These are phyloP conservation scores for Candida mattraensis DNA, from an alignment of 805 yeast genomes.

Conservation along the genomic window DNA sequence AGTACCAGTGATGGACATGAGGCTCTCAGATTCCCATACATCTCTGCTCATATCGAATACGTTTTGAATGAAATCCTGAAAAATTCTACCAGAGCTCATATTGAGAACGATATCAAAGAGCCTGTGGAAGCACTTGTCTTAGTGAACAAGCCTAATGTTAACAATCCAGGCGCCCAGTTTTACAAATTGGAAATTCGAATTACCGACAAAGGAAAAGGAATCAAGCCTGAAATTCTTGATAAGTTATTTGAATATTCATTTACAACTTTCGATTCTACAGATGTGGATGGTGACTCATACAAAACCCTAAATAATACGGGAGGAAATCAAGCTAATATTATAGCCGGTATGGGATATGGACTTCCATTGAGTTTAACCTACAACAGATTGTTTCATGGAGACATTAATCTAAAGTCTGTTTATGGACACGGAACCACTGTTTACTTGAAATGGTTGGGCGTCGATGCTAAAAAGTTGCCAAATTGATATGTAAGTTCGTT, in stretches of 20 bases:
- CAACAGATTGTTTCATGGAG: slow-evolving; percentile 71
- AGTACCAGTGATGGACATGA: slow-evolving; percentile 18
- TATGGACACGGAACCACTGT: slow-evolving; percentile 82
- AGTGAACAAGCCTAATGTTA: slow-evolving; percentile 27
- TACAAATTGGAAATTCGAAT: slow-evolving; percentile 63
- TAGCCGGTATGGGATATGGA: slow-evolving; percentile 98
- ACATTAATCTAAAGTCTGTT: slow-evolving; percentile 64
- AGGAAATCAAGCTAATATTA: slow-evolving; percentile 47
- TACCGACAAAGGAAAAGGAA: slow-evolving; percentile 89
- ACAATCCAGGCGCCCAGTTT: slow-evolving; percentile 25
- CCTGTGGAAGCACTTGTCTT: slow-evolving; percentile 53
- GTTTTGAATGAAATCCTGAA: slow-evolving; percentile 83
- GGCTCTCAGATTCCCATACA: slow-evolving; percentile 67
- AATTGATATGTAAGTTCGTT: too few species aligned
- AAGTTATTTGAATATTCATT: slow-evolving; percentile 85
- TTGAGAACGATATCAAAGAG: slow-evolving; percentile 56
- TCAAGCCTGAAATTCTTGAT: slow-evolving; percentile 60
- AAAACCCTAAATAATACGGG: slow-evolving; percentile 66
- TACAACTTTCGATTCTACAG: slow-evolving; percentile 62
- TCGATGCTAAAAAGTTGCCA: slow-evolving; percentile 26
- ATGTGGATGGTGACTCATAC: slow-evolving; percentile 49
- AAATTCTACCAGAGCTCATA: slow-evolving; percentile 84
- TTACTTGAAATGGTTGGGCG: slow-evolving; percentile 50
- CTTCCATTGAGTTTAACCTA: slow-evolving; percentile 80
- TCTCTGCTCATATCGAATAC: slow-evolving; percentile 86